Evolutionary conservation across 768 basidiomycete genomes (phyloP).

Genomic region (Trametes gibbosa): DNA sequence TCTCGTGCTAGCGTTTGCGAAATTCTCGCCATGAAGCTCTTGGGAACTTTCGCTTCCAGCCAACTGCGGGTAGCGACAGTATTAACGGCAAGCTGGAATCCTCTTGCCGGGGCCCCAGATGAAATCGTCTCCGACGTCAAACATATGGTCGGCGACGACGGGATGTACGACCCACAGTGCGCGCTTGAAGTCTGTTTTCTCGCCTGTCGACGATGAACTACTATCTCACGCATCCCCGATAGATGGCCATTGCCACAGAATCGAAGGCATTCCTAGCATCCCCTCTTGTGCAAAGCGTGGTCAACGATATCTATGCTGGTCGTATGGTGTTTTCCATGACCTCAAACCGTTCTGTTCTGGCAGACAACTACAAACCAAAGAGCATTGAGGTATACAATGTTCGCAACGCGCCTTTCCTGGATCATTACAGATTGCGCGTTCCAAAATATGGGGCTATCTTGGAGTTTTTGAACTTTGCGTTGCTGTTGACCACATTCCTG

Average conservation of each 20-base stretch:
- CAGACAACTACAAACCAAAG: constrained; percentile 85
- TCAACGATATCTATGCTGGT: constrained; percentile 86
- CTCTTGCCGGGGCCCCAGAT: constrained; percentile 70
- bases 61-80: constrained; percentile 78
- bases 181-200: constrained; percentile 72
- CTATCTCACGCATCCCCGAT: not conserved
- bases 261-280: constrained; percentile 83
- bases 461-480: constrained; percentile 74
- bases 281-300: constrained; percentile 80
- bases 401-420: constrained; percentile 65
- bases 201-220: not conserved
- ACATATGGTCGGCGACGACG: constrained; percentile 56
- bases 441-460: constrained; percentile 76
- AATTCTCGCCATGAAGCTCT: constrained; percentile 84
- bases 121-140: constrained; percentile 70
- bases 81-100: constrained; percentile 81
- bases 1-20: constrained; percentile 81
- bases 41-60: constrained; percentile 68
- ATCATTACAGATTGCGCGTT: constrained; percentile 86
- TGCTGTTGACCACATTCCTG: constrained; percentile 66
- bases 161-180: constrained; percentile 69
- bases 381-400: constrained; percentile 73
- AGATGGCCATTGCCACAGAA: constrained; percentile 88
- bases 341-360: constrained; percentile 69
- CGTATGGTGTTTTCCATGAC: constrained; percentile 64